A percentile compares a stretch with the other conserved stretches of the same genome.
Conservation (phyloP, 495 filamentous ascomycete species). For the Bathelium albidoporum region DNA sequence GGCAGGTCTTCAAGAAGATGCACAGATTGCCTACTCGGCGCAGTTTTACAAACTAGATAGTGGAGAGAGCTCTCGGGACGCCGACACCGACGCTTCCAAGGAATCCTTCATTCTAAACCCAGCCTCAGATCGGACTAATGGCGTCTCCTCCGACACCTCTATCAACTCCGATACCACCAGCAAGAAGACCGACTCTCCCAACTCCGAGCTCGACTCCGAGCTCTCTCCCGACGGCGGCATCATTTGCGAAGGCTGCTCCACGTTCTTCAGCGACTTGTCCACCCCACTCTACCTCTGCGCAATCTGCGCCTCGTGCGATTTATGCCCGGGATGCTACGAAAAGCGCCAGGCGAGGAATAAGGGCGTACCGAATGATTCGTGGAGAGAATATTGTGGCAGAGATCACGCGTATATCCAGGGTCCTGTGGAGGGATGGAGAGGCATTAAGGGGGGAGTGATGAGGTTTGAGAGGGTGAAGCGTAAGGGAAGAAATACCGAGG, state of each 20-base stretch:
- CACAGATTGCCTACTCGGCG: slow-evolving; percentile 1
- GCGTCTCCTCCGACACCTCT: not conserved
- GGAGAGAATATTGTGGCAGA: not conserved
- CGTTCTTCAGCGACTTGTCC: not conserved
- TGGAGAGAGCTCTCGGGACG: not conserved
- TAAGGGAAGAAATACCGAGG: not conserved
- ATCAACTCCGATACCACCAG: slow-evolving; percentile 19
- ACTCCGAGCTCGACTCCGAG: not conserved
- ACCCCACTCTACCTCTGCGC: not conserved
- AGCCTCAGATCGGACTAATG: not conserved
- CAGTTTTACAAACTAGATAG: not conserved
- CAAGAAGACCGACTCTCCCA: not conserved
- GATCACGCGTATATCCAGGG: not conserved
- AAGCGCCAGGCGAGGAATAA: not conserved
- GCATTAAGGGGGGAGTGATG: not conserved
- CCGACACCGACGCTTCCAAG: not conserved
- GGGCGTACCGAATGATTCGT: not conserved
- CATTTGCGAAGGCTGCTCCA: not conserved
- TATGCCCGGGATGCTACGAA: not conserved
- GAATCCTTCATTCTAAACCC: not conserved
- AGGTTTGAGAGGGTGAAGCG: not conserved
- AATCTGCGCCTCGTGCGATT: not conserved
- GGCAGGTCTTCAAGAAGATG: not conserved
- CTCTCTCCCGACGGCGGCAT: not conserved
- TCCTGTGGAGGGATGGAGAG: not conserved